Base-by-base conservation (phyloP, 768 basidiomycete species). In the Tricholoma sp. region DNA sequence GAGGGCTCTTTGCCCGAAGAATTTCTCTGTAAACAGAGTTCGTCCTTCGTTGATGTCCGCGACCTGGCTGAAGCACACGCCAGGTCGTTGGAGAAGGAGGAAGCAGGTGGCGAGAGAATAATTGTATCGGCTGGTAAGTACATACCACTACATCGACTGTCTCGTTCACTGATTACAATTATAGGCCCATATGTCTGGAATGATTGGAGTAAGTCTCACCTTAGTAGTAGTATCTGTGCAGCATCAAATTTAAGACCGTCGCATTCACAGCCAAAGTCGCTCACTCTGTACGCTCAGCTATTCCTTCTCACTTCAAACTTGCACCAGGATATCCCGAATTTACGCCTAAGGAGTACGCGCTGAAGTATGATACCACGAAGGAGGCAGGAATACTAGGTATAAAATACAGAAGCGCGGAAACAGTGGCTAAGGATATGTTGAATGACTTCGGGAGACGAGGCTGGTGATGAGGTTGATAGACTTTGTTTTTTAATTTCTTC, bases 61-160 rank as follows among this genome's bases (percentile, higher is more conserved):
- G 83, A 85, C 63, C 64, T 82, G 34, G 83, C 83, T 0, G 69
- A 75, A 17, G 84, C 78, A 0, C 85, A 88, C 63, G 72, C 74
- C 0, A 65, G 70, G 6, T 82, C 82, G 4, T 65, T 89, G 17
- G 74, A 75, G 53, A 77, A 73, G 50, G 71, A 76, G 18, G 74
- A 72, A 2, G 85, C 84, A 0, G 78, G 76, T 1, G 80, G 81
- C 1, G 73, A 87, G 57, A 72, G 87, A 34, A 77, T 87, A 63
- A 74, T 88, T 63, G 60, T 80, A 41, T 68, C 66, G 20, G 69
- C 65, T 2, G 65, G 68, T 7, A 45, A 45, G 44, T 45, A 4
- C 24, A 45, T 45, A n/a, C 1, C 11, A 4, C 24, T 24, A 24
- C 3, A 20, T 31, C 15, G 41, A n/a, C 24, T 17, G 9, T 24